Percentiles rank a stretch among this genome's conserved stretches.
These are phyloP conservation scores for Alternaria triticimaculans DNA, from an alignment of 2,329 filamentous ascomycete species.

Conservation along the genomic window DNA sequence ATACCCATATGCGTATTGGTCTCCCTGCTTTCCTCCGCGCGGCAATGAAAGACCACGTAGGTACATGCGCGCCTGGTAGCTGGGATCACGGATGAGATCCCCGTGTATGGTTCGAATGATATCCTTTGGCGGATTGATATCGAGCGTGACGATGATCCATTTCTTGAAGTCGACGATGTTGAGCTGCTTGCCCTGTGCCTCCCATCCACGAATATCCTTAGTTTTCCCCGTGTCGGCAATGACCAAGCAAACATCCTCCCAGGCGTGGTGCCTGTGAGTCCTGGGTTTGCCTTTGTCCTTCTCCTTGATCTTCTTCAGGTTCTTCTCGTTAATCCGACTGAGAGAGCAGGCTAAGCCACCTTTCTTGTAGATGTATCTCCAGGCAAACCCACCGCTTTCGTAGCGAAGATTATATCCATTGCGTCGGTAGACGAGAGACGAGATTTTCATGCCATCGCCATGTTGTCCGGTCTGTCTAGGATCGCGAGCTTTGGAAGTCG, in stretches of 20 bases:
- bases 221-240: conserved; percentile 4
- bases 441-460: conserved; percentile 30
- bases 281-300: not conserved
- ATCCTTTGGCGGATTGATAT: not conserved
- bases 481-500: not conserved
- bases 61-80: not conserved
- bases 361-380: conserved; percentile 8
- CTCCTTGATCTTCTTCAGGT: not conserved
- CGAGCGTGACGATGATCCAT: not conserved
- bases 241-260: conserved; percentile 23
- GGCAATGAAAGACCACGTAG: not conserved
- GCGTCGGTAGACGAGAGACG: conserved; percentile 16
- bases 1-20: not conserved
- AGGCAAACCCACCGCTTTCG: conserved; percentile 12
- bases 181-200: too few species aligned
- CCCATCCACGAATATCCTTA: too few species aligned
- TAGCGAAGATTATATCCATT: conserved; percentile 17
- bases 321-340: conserved; percentile 4
- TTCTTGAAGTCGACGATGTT: not conserved
- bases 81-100: not conserved
- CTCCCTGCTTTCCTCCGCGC: not conserved
- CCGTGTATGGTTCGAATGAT: not conserved
- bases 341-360: conserved; percentile 8
- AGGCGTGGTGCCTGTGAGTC: not conserved
- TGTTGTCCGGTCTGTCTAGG: conserved; percentile 22